These are phyloP conservation scores for Moricandia moricandioides DNA, from an alignment of 345 rosid species.

Conservation along the genomic window DNA sequence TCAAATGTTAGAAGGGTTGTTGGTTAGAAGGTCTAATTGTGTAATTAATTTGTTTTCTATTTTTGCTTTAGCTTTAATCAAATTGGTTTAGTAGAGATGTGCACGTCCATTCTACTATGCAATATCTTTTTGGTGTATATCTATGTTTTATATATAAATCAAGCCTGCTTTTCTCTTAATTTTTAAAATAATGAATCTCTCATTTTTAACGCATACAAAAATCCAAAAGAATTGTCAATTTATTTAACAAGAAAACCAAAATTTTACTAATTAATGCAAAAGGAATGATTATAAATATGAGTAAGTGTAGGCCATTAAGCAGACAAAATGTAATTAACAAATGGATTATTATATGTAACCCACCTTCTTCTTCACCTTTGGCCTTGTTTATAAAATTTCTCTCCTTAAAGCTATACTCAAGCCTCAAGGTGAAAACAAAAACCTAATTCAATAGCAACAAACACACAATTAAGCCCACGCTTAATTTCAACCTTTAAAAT, in stretches of 20 bases:
- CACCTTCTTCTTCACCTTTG: slow-evolving; percentile 59
- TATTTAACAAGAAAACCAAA: slow-evolving; percentile 22
- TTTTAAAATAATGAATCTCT: not conserved
- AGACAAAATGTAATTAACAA: slow-evolving; percentile 52
- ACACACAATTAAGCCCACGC: not conserved
- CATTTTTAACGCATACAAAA: slow-evolving; percentile 17
- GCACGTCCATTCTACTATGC: slow-evolving; percentile 21
- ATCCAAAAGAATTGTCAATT: slow-evolving; percentile 28
- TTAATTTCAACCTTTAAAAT: not conserved
- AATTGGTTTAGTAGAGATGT: slow-evolving; percentile 17
- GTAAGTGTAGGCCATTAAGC: slow-evolving; percentile 69
- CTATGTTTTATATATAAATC: not conserved
- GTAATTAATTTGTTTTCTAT: not conserved
- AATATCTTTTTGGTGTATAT: not conserved
- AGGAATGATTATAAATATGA: slow-evolving; percentile 45
- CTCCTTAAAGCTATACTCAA: slow-evolving; percentile 37
- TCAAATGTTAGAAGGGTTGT: slow-evolving; percentile 1
- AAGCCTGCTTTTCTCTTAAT: not conserved
- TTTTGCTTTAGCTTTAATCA: slow-evolving; percentile 13
- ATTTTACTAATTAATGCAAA: slow-evolving; percentile 28
- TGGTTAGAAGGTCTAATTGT: slow-evolving; percentile 23
- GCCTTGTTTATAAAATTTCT: slow-evolving; percentile 61
- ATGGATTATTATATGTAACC: slow-evolving; percentile 52
- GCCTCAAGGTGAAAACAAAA: slow-evolving; percentile 39
- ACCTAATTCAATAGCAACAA: slow-evolving; percentile 17